These are phyloP conservation scores for Pythium brachiatum DNA, from an alignment of 352 stramenopile genomes.

Conservation along the genomic window DNA sequence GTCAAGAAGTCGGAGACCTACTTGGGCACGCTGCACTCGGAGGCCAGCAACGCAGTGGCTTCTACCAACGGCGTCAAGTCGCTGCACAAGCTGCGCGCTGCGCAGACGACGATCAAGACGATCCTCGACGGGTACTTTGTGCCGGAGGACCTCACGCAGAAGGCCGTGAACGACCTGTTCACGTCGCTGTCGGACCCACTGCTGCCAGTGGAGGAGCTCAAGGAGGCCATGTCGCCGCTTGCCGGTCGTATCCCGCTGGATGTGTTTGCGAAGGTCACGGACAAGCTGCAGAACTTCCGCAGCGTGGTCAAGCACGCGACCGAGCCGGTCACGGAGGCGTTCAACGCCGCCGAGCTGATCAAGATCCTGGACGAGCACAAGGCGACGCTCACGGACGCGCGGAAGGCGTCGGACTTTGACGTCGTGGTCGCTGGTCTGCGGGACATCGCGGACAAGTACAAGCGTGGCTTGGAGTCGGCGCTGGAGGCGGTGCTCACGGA, in stretches of 20 bases:
- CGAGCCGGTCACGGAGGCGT: slow-evolving; percentile 32
- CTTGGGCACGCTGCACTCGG: slow-evolving; percentile 67
- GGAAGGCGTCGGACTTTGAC: slow-evolving; percentile 71
- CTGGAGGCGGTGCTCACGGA: slow-evolving; percentile 64
- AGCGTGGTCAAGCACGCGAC: slow-evolving; percentile 39
- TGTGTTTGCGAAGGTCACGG: slow-evolving; percentile 89
- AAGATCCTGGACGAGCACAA: slow-evolving; percentile 69
- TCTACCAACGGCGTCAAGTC: slow-evolving; percentile 44
- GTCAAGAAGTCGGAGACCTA: slow-evolving; percentile 94
- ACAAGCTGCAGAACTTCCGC: slow-evolving; percentile 77
- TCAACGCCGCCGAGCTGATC: slow-evolving; percentile 54
- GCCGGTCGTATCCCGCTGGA: slow-evolving; percentile 94
- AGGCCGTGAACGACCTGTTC: slow-evolving; percentile 88
- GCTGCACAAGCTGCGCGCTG: slow-evolving; percentile 67
- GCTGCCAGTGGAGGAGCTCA: slow-evolving; percentile 93
- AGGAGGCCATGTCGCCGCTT: slow-evolving; percentile 96
- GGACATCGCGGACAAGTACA: slow-evolving; percentile 78
- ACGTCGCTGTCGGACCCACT: slow-evolving; percentile 58
- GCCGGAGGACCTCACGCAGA: slow-evolving; percentile 76
- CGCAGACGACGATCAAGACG: slow-evolving; percentile 85
- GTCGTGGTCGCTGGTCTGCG: slow-evolving; percentile 60
- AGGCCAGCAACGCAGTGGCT: slow-evolving; percentile 32
- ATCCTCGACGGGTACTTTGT: slow-evolving; percentile 95
- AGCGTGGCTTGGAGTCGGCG: slow-evolving; percentile 61
- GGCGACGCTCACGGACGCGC: slow-evolving; percentile 46